These are phyloP conservation scores for Eucommia ulmoides DNA, from an alignment of 257 asterid genomes.

Conservation along the genomic window DNA sequence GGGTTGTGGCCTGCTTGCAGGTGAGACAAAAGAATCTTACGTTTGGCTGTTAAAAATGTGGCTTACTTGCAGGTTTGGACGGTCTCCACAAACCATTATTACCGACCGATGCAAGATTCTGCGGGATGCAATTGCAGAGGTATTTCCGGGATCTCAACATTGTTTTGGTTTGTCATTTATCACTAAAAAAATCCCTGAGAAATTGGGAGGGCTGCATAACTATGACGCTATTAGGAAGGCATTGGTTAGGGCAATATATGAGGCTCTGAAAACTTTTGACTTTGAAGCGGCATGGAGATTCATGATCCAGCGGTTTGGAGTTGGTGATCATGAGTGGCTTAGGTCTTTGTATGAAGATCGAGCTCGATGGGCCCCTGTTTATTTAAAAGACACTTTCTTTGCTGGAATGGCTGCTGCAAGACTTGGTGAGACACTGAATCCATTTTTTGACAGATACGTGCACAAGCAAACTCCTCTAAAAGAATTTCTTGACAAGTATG, in stretches of 20 bases:
- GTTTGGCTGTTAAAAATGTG: conserved; percentile 57
- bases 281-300: conserved; percentile 72
- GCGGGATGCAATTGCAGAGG: conserved; percentile 45
- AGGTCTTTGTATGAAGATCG: conserved; percentile 52
- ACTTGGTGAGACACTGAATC: conserved; percentile 36
- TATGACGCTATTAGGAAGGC: conserved; percentile 32
- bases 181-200: conserved; percentile 66
- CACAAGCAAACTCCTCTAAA: conserved; percentile 75
- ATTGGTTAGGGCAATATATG: conserved; percentile 47
- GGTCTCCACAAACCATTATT: conserved; percentile 54
- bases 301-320: conserved; percentile 55
- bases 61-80: conserved; percentile 36
- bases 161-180: conserved; percentile 52
- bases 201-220: conserved; percentile 59
- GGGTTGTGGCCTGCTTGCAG: conserved; percentile 78
- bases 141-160: conserved; percentile 56
- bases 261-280: conserved; percentile 49
- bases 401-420: conserved; percentile 61
- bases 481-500: conserved; percentile 82
- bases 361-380: conserved; percentile 65
- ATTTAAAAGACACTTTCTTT: conserved; percentile 49
- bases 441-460: conserved; percentile 54
- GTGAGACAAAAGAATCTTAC: conserved; percentile 45
- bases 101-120: conserved; percentile 62
- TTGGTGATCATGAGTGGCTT: conserved; percentile 69